phyloP scores from a whole-genome alignment of 805 yeast genomes.

The Candida coleopterorum region DNA sequence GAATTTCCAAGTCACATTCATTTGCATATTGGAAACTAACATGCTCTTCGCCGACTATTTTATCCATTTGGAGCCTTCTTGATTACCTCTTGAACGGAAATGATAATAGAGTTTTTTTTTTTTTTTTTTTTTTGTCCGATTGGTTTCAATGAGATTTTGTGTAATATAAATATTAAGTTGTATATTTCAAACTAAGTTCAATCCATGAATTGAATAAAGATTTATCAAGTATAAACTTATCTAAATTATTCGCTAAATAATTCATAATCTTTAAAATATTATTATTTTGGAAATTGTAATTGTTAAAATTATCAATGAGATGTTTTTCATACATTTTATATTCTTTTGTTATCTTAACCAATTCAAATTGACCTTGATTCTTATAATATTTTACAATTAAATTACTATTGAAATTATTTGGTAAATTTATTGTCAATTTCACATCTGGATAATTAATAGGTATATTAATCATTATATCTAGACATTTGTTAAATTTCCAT shows the following conservation, averaged over 20 bases:
- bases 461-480: slow-evolving; percentile 30
- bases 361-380: slow-evolving; percentile 12
- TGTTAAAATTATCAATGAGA: slow-evolving; percentile 19
- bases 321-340: slow-evolving; percentile 25
- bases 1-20: slow-evolving; percentile 49
- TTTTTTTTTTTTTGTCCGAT: too few relatives aligned
- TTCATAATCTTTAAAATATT: slow-evolving; percentile 26
- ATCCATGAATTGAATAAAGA: slow-evolving; percentile 11
- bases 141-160: too few relatives aligned
- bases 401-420: slow-evolving; percentile 28
- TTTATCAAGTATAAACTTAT: slow-evolving; percentile 1
- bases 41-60: slow-evolving; percentile 4
- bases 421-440: slow-evolving; percentile 18
- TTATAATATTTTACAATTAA: slow-evolving; percentile 20
- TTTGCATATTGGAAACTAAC: slow-evolving; percentile 41
- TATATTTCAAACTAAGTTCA: not conserved
- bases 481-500: slow-evolving; percentile 21
- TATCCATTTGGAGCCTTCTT: too few relatives aligned
- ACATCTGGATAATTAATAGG: slow-evolving; percentile 32
- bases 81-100: too few relatives aligned
- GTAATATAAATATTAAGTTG: too few relatives aligned
- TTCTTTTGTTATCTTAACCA: slow-evolving; percentile 16
- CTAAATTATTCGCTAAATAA: slow-evolving; percentile 27
- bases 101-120: too few relatives aligned
- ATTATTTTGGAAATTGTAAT: slow-evolving; percentile 12